phyloP scores from a whole-genome alignment of 495 filamentous ascomycete genomes.

The Hyaloscypha bicolor region DNA sequence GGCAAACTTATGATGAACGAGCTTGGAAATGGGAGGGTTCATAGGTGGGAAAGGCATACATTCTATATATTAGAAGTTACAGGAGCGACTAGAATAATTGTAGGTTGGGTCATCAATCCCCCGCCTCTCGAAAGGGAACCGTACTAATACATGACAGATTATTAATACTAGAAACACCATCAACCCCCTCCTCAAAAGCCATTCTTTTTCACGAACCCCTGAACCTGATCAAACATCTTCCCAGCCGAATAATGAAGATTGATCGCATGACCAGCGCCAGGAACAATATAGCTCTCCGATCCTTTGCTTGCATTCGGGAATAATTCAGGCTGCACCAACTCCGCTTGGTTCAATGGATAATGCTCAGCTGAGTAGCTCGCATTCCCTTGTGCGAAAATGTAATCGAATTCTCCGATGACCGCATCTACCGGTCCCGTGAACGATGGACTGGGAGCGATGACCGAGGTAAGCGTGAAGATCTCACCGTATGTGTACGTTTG shows the following conservation, averaged over 20 bases:
- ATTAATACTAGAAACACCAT: not conserved
- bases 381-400: not conserved
- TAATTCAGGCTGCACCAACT: not conserved
- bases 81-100: not conserved
- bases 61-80: not conserved
- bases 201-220: not conserved
- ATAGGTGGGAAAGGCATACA: not conserved
- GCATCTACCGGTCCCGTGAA: not conserved
- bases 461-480: slow-evolving; percentile 1
- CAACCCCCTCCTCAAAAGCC: not conserved
- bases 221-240: slow-evolving; percentile 5
- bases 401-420: not conserved
- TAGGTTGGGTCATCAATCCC: not conserved
- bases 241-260: slow-evolving; percentile 4
- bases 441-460: not conserved
- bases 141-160: not conserved
- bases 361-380: not conserved
- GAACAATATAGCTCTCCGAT: not conserved
- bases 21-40: not conserved
- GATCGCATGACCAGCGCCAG: slow-evolving; percentile 1
- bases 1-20: not conserved
- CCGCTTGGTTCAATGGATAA: not conserved
- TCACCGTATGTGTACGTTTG: not conserved
- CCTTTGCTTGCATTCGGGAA: slow-evolving; percentile 9
- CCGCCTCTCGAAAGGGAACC: not conserved